phyloP scores from a whole-genome alignment of 257 asterid species.

The Ilex asprella region DNA sequence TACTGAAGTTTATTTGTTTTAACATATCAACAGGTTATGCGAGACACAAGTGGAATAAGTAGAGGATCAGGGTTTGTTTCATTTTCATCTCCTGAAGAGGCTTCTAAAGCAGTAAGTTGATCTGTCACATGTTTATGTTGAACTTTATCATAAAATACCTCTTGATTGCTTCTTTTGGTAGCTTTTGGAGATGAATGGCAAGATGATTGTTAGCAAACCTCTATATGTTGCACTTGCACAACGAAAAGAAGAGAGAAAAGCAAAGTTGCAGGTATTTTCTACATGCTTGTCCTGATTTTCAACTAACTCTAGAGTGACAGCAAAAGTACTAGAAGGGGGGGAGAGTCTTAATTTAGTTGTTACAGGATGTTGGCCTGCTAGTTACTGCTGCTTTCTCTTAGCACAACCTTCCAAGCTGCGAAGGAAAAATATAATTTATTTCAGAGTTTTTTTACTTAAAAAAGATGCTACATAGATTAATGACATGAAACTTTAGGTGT shows the following conservation, averaged over 20 bases:
- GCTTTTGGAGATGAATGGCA: conserved; percentile 86
- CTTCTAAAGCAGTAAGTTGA: conserved; percentile 76
- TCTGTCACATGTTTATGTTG: too few relatives aligned
- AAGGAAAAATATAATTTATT: too few relatives aligned
- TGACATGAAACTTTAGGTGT: too few relatives aligned
- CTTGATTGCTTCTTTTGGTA: conserved; percentile 15
- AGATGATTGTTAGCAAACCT: conserved; percentile 79
- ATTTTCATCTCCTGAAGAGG: conserved; percentile 84
- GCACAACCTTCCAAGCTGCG: too few relatives aligned
- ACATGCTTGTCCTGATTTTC: background rate
- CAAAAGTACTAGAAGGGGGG: too few relatives aligned
- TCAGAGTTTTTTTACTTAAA: too few relatives aligned
- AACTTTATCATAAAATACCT: background rate
- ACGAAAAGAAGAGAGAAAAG: conserved; percentile 90
- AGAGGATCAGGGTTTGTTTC: conserved; percentile 31
- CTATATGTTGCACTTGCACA: conserved; percentile 94
- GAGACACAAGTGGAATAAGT: conserved; percentile 72
- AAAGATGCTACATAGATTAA: too few relatives aligned
- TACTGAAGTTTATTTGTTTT: too few relatives aligned
- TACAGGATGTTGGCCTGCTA: too few relatives aligned
- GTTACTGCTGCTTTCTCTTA: too few relatives aligned
- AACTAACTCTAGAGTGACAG: too few relatives aligned
- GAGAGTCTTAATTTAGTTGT: too few relatives aligned
- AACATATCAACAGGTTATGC: conserved; percentile 61
- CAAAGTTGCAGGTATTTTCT: conserved; percentile 67